phyloP scores from a whole-genome alignment of 495 filamentous ascomycete species.

The Penicillium salamii region DNA sequence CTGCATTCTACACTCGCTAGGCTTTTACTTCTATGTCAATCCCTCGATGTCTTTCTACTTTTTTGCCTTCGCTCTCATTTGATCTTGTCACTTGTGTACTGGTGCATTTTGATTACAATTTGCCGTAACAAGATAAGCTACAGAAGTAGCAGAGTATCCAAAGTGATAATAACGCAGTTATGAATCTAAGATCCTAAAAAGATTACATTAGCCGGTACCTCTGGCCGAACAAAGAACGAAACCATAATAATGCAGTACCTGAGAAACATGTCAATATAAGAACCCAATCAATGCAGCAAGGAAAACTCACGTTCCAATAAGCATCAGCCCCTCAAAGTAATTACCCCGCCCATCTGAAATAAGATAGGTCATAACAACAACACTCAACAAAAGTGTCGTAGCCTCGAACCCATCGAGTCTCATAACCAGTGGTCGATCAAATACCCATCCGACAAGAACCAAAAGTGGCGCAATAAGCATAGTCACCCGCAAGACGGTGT shows the following conservation, averaged over 20 bases:
- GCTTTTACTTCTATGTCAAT: too few species aligned
- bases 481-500: conserved; percentile 23
- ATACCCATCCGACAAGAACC: conserved; percentile 37
- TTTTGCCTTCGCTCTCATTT: too few species aligned
- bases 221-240: conserved; percentile 16
- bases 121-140: background rate
- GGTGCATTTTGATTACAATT: too few species aligned
- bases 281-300: background rate
- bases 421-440: conserved; percentile 28
- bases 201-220: conserved; percentile 1
- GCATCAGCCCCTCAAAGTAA: conserved; percentile 44
- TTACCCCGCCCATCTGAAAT: conserved; percentile 69
- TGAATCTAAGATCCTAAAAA: background rate
- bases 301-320: conserved; percentile 24
- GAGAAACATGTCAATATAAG: background rate
- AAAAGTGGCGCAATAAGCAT: conserved; percentile 37
- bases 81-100: too few species aligned
- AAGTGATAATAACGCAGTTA: background rate
- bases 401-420: conserved; percentile 37
- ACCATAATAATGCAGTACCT: conserved; percentile 15
- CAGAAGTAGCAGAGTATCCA: background rate
- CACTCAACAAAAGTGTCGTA: conserved; percentile 30
- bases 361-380: conserved; percentile 33
- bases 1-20: conserved; percentile 10
- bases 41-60: too few species aligned